Conservation (phyloP, 108 stramenopile species). For the Schizochytrium sp. region DNA sequence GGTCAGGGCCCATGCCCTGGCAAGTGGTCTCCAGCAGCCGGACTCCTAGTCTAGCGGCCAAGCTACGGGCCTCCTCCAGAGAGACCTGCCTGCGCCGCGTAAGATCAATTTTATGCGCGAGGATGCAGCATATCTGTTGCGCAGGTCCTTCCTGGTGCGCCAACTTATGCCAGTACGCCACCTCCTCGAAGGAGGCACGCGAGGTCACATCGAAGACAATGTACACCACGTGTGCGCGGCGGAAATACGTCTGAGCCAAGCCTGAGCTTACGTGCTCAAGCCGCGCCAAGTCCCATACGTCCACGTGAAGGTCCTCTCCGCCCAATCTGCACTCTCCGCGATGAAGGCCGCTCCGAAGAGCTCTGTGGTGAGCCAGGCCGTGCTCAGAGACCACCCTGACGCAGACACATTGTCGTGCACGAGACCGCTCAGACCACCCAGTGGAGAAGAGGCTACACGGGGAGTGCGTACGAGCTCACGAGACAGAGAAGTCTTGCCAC, state of each 20-base stretch:
- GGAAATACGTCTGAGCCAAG: neutral
- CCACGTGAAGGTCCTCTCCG: neutral
- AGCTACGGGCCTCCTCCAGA: neutral
- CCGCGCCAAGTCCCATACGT: conserved; percentile 22
- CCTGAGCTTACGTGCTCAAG: neutral
- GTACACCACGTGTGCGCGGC: conserved; percentile 4
- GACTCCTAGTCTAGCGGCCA: neutral
- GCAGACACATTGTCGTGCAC: no score
- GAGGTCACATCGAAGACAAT: conserved; percentile 37
- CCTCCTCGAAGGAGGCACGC: conserved; percentile 27
- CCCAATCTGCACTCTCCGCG: neutral
- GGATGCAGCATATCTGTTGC: conserved; percentile 6
- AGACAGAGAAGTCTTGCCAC: no score
- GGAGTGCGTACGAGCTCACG: no score
- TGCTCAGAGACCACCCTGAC: no score
- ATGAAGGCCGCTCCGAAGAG: neutral
- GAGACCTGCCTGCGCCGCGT: neutral
- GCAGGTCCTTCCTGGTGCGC: neutral
- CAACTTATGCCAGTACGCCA: neutral
- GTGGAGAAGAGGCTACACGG: no score
- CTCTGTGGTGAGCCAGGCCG: conserved; percentile 16
- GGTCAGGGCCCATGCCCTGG: conserved; percentile 30
- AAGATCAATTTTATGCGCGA: conserved; percentile 31
- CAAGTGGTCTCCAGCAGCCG: conserved; percentile 16
- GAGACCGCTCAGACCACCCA: no score